Evolutionary conservation across 305 asterid species (phyloP), one percentile per base, ranked within the genome.

Genomic region (Salvia sclarea): DNA sequence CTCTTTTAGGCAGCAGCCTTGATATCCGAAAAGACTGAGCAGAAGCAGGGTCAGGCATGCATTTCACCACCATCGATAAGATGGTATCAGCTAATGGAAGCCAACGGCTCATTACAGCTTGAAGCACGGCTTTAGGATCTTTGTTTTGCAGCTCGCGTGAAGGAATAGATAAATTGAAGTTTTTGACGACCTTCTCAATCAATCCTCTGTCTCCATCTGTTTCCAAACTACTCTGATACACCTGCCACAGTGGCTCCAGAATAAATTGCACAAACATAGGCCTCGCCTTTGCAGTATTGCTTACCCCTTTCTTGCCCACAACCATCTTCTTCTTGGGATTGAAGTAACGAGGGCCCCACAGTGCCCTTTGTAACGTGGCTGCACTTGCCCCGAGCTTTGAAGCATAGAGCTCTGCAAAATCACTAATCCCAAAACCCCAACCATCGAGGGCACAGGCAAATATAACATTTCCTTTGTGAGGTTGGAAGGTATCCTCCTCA

Each of bases 381-480:
- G 87, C 56, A 66, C 90, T 93, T 5, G 89, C 92, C 41, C 91
- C 92, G 37, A 86, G 80, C 82, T 88, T 93, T 45, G 87, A 76
- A 69, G 86, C 95, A 76, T 88, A 93, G 71, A 93, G 75, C 67
- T 85, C 85, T 0, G 94, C 95, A 61, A 93, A 93, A 71, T 80
- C 86, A 50, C 74, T 57, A 66, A 88, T 80, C 66, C 86, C 75
- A 72, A 93, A 93, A 35, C 97, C 98, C 98, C 98, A 93, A 48
- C 98, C 98, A 73, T 93, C 98, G n/a, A 90, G 77, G 13, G 92
- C 98, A 83, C 98, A 90, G 0, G 86, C 97, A 78, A 93, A 93
- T 38, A 85, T 87, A 45, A 93, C 98, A 68, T 93, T 93, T 61
- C 98, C 98, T 73, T 93, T 93, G 79, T 93, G 98, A 10, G 98